phyloP scores from a whole-genome alignment of 345 rosid species.

The Arabidopsis thaliana region TAIR10.1 NC_003076.8:4115001-4115500 shows the following conservation, averaged over 20 bases:
- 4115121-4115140: slow-evolving; percentile 63
- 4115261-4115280: slow-evolving; percentile 94
- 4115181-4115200: slow-evolving; percentile 21
- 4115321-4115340: slow-evolving; percentile 23
- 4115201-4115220: slow-evolving; percentile 62
- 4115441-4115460: slow-evolving; percentile 91
- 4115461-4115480: slow-evolving; percentile 69
- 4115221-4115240: slow-evolving; percentile 92
- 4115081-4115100: slow-evolving; percentile 64
- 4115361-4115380: background rate
- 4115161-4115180: slow-evolving; percentile 14
- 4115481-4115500: slow-evolving; percentile 46
- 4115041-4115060: slow-evolving; percentile 97
- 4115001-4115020: slow-evolving; percentile 95
- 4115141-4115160: slow-evolving; percentile 33
- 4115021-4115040: slow-evolving; percentile 71
- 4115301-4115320: slow-evolving; percentile 65
- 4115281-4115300: slow-evolving; percentile 77
- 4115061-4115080: slow-evolving; percentile 70
- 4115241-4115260: slow-evolving; percentile 96
- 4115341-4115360: slow-evolving; percentile 31
- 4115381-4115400: slow-evolving; percentile 15
- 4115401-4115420: slow-evolving; percentile 82
- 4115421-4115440: slow-evolving; percentile 83
- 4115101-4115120: slow-evolving; percentile 76